Evolutionary conservation across 352 stramenopile species (phyloP).

Genomic region (Globisporangium splendens): DNA sequence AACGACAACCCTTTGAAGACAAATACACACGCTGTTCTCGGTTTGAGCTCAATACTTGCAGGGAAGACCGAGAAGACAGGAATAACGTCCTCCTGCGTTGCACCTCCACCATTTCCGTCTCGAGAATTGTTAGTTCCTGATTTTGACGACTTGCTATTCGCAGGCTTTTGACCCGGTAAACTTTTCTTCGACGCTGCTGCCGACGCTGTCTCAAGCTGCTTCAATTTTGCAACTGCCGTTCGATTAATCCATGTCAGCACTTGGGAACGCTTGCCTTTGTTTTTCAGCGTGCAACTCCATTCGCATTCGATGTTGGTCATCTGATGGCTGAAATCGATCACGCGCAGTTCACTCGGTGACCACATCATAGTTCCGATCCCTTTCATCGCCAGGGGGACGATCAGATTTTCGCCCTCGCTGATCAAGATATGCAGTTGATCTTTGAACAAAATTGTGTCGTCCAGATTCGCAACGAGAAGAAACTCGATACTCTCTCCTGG

Average conservation of each 20-base stretch:
- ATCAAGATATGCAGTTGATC: conserved; percentile 94
- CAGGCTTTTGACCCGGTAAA: conserved; percentile 19
- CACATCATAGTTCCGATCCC: conserved; percentile 94
- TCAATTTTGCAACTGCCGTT: conserved; percentile 36
- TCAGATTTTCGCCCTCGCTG: conserved; percentile 87
- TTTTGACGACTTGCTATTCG: conserved; percentile 18
- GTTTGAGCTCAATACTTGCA: conserved; percentile 90
- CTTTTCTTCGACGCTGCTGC: conserved; percentile 7
- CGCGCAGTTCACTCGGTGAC: conserved; percentile 81
- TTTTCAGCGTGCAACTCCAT: conserved; percentile 93
- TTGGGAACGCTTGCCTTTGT: conserved; percentile 92
- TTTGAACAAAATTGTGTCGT: conserved; percentile 91
- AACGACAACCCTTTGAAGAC: conserved; percentile 87
- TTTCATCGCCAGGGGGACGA: conserved; percentile 86
- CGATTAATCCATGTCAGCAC: conserved; percentile 92
- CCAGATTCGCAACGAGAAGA: conserved; percentile 87
- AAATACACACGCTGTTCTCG: conserved; percentile 92
- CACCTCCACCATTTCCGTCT: conserved; percentile 4
- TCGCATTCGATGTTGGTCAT: conserved; percentile 90
- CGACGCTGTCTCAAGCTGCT: conserved; percentile 18
- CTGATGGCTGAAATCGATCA: conserved; percentile 91
- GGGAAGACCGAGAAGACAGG: conserved; percentile 90
- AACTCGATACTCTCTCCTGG: conserved; percentile 76
- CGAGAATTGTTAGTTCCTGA: conserved; percentile 1
- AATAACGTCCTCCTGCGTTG: conserved; percentile 24